Base-by-base conservation (phyloP, 129 eudicot genomes). In the Flaveria sonorensis region DNA sequence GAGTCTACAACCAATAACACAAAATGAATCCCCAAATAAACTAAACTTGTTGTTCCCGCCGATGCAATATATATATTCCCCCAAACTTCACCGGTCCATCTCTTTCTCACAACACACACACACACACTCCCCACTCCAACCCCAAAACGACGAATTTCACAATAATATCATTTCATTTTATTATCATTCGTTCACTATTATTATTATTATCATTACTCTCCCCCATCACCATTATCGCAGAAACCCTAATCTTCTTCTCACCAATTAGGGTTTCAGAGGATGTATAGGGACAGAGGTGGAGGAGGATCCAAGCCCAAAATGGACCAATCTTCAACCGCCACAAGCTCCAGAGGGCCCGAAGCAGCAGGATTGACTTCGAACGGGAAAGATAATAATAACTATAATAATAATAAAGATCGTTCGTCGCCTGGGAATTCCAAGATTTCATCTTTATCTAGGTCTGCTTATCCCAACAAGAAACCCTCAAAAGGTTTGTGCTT, bases 211-310 rank as follows among this genome's bases (percentile, higher is more conserved):
- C 19, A 26, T 14, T 24, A 32, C n/a, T 71, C 10, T 77, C 40
- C 24, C 66, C 36, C 23, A 62, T 76, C 43, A 10, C 45, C 81
- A 55, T 55, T 55, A 19, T 30, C 68, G 43, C 78, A 65, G 20
- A 78, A 78, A 71, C 82, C 82, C 82, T 78, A 59, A 78, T 43
- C 16, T 70, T 12, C 18, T 45, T 19, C 43, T n/a, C 1, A 24
- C 10, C 23, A 61, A 21, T 65, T 72, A 73, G 83, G 83, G 79
- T 80, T 79, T 73, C 56, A 60, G 10, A 73, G 11, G 52, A 80
- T 80, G 83, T 73, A 80, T 57, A 60, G 83, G 69, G 83, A 80
- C 45, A 65, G 79, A 80, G 78, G 61, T 80, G 83, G 83, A 39
- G 71, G 52, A 48, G 77, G 78, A 73, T 80, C 83, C 62, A 80